Base-by-base conservation (phyloP, 2,329 filamentous ascomycete genomes). In the Fusarium fracticaudum region DNA sequence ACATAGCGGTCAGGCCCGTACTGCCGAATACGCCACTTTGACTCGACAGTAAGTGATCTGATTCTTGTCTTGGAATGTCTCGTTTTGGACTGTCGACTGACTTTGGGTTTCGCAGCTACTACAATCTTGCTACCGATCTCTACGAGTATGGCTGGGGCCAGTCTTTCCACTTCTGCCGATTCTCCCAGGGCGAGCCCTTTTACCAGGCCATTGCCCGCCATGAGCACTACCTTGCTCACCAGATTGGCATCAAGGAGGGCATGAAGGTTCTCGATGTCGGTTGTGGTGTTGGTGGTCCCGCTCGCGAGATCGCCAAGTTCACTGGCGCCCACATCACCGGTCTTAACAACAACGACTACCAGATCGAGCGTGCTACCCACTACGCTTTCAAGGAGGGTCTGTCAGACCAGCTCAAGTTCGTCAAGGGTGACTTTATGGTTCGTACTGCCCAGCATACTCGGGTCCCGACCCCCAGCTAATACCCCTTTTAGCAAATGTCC, bases 321-420 rank as follows among this genome's bases (percentile, higher is more conserved):
- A 93, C 94, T 17, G 96, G 94, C 71, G 93, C 91, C 78, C 94
- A 98, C 79, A 90, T 98, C 73, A 92, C 94, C 31, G 96, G 96
- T 48, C 86, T 98, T 82, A 99, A 98, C 91, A 98, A 98, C 91
- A 98, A 98, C 85, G 94, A 98, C 86, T 99, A 99, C 87, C 96
- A 98, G 86, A 98, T 98, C 76, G 91, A 98, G 82, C 94, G 96
- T 75, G 96, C 95, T n/a, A 95, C 91, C 20, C 87, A 89, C 62
- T 98, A 98, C 81, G 94, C 95, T 6, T 85, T 89, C 71, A 94
- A 94, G 84, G 94, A 97, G 85, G 92, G 92, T 59, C 87, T 98
- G 60, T 88, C 92, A 3, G 84, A 94, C 80, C 94, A 98, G 86
- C 86, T 98, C 76, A 89, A 88, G 73, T 98, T 94, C 79, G 92